Evolutionary conservation across 441 rosid species (phyloP).

Genomic region (California macrophylla): DNA sequence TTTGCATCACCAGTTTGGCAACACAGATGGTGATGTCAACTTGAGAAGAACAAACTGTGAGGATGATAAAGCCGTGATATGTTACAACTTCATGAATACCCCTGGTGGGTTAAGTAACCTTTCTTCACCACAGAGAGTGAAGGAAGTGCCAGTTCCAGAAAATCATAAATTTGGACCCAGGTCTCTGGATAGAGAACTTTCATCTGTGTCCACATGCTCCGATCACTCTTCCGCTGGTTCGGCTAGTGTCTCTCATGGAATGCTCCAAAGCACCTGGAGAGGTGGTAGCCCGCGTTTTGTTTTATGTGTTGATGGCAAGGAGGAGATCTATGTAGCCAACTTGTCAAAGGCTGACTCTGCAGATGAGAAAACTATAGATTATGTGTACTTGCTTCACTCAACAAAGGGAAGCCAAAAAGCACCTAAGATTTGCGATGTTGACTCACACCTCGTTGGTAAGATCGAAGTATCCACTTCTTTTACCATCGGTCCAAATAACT

Average conservation of each 20-base stretch:
- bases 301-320: slow-evolving; percentile 67
- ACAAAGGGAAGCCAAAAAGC: slow-evolving; percentile 32
- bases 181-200: slow-evolving; percentile 21
- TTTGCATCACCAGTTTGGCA: slow-evolving; percentile 28
- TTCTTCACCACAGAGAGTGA: slow-evolving; percentile 25
- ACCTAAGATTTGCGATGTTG: slow-evolving; percentile 23
- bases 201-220: slow-evolving; percentile 39
- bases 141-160: slow-evolving; percentile 17
- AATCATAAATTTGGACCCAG: slow-evolving; percentile 18
- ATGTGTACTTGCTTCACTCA: slow-evolving; percentile 42
- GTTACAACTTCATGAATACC: slow-evolving; percentile 28
- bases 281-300: slow-evolving; percentile 53
- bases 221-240: slow-evolving; percentile 46
- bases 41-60: slow-evolving; percentile 17
- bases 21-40: slow-evolving; percentile 28
- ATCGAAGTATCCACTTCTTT: slow-evolving; percentile 53
- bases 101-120: slow-evolving; percentile 26
- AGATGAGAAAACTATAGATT: slow-evolving; percentile 27
- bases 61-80: slow-evolving; percentile 29
- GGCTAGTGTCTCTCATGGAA: slow-evolving; percentile 42
- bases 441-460: slow-evolving; percentile 48
- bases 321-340: slow-evolving; percentile 44
- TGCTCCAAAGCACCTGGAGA: slow-evolving; percentile 60
- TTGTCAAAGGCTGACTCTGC: slow-evolving; percentile 28
- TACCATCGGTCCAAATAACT: slow-evolving; percentile 31